These are phyloP conservation scores for Schizothecium vesticola DNA, from an alignment of 495 filamentous ascomycete genomes.

Conservation along the genomic window DNA sequence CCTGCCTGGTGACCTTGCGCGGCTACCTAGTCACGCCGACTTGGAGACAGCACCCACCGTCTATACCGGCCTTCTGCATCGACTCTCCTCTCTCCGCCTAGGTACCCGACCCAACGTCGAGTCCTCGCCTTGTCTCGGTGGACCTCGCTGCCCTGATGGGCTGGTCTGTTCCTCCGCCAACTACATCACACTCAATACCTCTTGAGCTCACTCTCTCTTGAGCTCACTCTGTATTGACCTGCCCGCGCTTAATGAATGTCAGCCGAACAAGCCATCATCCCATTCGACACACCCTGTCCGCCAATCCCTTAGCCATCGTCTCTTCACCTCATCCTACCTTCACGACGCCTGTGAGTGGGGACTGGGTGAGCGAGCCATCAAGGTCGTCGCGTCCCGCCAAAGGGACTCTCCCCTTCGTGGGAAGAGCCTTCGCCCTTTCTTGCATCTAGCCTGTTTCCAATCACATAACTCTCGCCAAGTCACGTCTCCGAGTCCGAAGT, in stretches of 20 bases:
- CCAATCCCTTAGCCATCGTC: background rate
- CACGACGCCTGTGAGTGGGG: background rate
- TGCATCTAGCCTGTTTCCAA: background rate
- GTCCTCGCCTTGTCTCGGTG: constrained; percentile 3
- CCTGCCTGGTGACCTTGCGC: background rate
- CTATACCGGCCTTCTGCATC: background rate
- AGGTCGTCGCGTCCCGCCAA: background rate
- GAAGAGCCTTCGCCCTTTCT: background rate
- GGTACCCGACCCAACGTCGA: background rate
- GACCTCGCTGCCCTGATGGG: constrained; percentile 8
- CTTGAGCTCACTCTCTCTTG: constrained; percentile 7
- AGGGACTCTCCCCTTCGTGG: background rate
- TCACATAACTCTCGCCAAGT: background rate
- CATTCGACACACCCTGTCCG: background rate
- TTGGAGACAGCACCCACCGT: background rate
- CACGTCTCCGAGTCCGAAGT: background rate
- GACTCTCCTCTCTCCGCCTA: background rate
- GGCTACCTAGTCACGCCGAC: background rate
- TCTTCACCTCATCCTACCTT: constrained; percentile 4
- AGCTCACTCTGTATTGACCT: constrained; percentile 6
- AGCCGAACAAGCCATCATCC: background rate
- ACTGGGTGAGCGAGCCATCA: background rate
- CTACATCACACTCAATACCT: constrained; percentile 10
- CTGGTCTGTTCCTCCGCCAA: constrained; percentile 2
- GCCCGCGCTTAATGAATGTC: constrained; percentile 11